Evolutionary conservation across 1,139 yeast species (phyloP).

Genomic region (Saccharomyces hybrid): DNA sequence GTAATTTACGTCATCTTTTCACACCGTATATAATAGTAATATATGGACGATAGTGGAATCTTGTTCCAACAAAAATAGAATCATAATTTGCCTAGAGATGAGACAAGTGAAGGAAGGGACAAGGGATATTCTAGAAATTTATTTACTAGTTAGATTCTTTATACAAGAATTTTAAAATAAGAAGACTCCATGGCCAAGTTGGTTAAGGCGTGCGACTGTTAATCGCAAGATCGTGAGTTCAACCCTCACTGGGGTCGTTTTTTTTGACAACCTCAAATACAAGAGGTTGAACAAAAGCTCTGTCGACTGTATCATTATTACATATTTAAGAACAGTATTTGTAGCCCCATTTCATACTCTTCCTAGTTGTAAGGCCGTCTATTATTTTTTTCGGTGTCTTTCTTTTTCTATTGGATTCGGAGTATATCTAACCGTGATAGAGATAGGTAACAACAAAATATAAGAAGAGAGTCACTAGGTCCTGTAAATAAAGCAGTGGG

Average conservation of each 20-base stretch:
- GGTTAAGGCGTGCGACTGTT: slow-evolving; percentile 29
- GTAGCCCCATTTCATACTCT: background rate
- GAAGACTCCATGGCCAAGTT: slow-evolving; percentile 26
- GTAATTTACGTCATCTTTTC: too few relatives aligned
- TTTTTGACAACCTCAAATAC: slow-evolving; percentile 6
- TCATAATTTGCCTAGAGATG: background rate
- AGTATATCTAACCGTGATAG: background rate
- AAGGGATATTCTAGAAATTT: background rate
- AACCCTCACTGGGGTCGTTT: slow-evolving; percentile 26
- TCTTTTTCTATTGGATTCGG: background rate
- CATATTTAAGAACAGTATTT: background rate
- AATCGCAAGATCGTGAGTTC: slow-evolving; percentile 29
- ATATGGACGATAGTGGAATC: too few relatives aligned
- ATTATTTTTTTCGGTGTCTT: background rate
- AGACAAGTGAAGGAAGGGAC: background rate
- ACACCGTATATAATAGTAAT: too few relatives aligned
- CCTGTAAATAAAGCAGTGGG: too few relatives aligned
- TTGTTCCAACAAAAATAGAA: too few relatives aligned
- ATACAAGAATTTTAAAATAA: background rate
- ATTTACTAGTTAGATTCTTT: background rate
- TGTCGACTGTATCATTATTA: background rate
- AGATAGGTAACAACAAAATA: background rate
- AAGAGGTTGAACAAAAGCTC: background rate
- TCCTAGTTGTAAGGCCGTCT: background rate
- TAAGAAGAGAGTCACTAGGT: too few relatives aligned